Evolutionary conservation across 2,329 filamentous ascomycete genomes (phyloP), one percentile per base, ranked within the genome.

Genomic region (Cordyceps javanica): DNA sequence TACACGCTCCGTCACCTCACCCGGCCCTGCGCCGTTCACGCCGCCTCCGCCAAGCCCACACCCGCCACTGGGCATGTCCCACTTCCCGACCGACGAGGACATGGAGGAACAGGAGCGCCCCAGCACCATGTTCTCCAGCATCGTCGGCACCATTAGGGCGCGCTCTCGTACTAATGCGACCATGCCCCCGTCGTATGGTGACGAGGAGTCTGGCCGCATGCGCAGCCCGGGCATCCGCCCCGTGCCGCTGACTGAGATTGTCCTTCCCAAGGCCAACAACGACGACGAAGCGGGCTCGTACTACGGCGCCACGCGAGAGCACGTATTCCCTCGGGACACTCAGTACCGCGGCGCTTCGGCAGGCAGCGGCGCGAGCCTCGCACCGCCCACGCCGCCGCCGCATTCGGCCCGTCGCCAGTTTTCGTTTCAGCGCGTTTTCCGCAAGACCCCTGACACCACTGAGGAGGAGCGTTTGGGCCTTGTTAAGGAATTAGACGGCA

Each of bases 351-450:
- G 80, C 26, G 75, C 77, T 26, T 75, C 75, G 2, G 74, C 71
- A 50, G 70, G 71, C 51, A 75, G 69, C 61, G 74, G 70, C 59
- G 73, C 71, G 60, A 72, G 68, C 64, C 62, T 72, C 7, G 66
- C 84, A 1, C 86, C 87, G 0, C 86, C 87, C 0, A 79, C 82
- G 3, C 86, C 86, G 1, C 85, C 85, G 5, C 84, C 80, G 3
- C 82, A 81, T 56, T 75, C 76, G 30, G 83, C 88, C 11, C 82
- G 77, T 62, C 82, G 93, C 60, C 90, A 96, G 68, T 99, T 97
- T 73, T 95, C 90, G 19, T 97, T 97, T 77, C 88, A 92, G 62
- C 91, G 89, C 63, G 85, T 96, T 54, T 94, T 97, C 71, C 65
- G 68, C 55, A 69, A 69, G 36, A 67, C 66, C 21, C 61, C 66